phyloP scores from a whole-genome alignment of 169 alveolate genomes.

The Pseudocohnilembus persalinus region DNA sequence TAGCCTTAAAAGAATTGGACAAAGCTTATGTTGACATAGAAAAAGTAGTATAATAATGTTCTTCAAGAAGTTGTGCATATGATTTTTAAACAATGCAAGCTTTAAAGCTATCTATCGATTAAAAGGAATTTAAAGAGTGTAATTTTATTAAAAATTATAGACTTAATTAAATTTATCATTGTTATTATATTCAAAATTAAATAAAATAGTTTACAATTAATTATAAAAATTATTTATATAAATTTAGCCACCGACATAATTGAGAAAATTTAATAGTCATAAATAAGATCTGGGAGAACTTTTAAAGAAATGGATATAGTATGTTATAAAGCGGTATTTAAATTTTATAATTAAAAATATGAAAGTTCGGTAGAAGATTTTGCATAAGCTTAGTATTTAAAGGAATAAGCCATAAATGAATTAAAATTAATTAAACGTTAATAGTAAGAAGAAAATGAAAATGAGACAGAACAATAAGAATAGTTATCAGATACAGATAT shows the following conservation, averaged over 20 bases:
- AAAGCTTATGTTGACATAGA: constrained; percentile 24
- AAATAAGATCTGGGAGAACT: constrained; percentile 11
- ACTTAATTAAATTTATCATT: no score
- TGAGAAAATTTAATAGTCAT: not conserved
- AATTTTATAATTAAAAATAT: constrained; percentile 32
- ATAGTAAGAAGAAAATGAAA: not conserved
- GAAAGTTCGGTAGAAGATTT: constrained; percentile 40
- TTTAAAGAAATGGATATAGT: constrained; percentile 22
- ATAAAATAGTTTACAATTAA: no score
- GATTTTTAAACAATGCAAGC: constrained; percentile 30
- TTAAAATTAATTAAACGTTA: constrained; percentile 7
- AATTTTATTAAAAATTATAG: no score
- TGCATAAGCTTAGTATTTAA: constrained; percentile 17
- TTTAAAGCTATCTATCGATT: constrained; percentile 12
- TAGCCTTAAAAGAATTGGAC: constrained; percentile 20
- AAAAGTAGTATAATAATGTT: constrained; percentile 18
- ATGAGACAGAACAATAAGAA: not conserved
- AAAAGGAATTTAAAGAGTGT: constrained; percentile 31
- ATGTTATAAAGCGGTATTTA: constrained; percentile 30
- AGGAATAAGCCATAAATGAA: constrained; percentile 6
- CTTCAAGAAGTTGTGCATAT: constrained; percentile 27
- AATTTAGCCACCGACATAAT: no score
- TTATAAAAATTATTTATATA: no score
- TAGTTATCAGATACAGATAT: constrained; percentile 7
- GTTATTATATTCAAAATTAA: no score